These are phyloP conservation scores for Micractinium conductrix DNA, from an alignment of 139 green algal species.

Conservation along the genomic window DNA sequence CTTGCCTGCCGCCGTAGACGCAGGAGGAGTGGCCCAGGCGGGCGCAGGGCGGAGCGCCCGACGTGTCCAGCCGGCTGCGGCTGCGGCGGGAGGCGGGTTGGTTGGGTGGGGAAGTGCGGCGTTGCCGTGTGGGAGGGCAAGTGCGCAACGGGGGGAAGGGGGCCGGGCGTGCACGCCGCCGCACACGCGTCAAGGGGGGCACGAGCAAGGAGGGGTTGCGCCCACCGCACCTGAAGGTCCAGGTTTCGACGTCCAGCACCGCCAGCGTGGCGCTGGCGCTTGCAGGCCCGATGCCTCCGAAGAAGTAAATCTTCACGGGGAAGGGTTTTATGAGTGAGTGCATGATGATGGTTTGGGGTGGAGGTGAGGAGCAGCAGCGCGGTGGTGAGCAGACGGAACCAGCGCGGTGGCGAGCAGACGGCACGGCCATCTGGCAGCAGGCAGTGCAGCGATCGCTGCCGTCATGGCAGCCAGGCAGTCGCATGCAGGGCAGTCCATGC, in stretches of 20 bases:
- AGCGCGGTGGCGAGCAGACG: too few species aligned
- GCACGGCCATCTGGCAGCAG: too few species aligned
- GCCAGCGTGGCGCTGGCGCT: constrained; percentile 4
- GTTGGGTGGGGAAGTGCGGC: neutral
- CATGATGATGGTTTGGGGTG: neutral
- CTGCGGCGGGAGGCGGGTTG: neutral
- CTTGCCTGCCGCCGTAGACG: neutral
- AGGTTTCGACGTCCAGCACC: constrained; percentile 6
- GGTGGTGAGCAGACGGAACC: too few species aligned
- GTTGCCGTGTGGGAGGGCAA: too few species aligned
- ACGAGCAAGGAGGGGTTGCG: too few species aligned
- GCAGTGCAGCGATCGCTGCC: too few species aligned
- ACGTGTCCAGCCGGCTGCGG: neutral
- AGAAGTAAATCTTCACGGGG: constrained; percentile 4
- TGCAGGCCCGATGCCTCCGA: neutral
- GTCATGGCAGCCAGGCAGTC: too few species aligned
- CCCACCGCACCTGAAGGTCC: neutral
- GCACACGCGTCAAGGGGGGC: too few species aligned
- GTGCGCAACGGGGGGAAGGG: too few species aligned
- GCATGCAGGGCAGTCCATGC: too few species aligned
- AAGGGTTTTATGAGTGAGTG: neutral
- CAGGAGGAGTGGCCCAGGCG: constrained; percentile 18
- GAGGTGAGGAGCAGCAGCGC: neutral
- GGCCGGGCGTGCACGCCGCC: too few species aligned
- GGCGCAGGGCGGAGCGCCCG: neutral